These are phyloP conservation scores for Globisporangium spiculum DNA, from an alignment of 352 stramenopile species.

Conservation along the genomic window DNA sequence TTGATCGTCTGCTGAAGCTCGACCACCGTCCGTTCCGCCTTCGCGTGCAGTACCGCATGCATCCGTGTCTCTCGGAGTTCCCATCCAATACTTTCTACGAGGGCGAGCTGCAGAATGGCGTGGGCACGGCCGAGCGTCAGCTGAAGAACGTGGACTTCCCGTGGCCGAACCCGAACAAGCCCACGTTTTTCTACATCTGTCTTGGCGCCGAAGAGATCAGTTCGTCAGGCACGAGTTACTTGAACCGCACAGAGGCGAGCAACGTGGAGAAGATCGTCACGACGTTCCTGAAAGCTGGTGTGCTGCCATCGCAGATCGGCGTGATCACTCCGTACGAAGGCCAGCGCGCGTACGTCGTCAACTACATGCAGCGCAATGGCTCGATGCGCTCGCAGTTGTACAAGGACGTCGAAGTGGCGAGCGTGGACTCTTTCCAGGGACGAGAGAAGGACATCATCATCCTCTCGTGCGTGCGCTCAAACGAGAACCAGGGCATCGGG, in stretches of 20 bases:
- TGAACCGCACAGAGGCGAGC: conserved; percentile 98
- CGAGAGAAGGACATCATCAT: conserved; percentile 99
- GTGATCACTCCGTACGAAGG: conserved; percentile 98
- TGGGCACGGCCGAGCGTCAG: conserved; percentile 93
- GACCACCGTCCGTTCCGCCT: conserved; percentile 96
- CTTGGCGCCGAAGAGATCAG: conserved; percentile 98
- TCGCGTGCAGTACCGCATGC: conserved; percentile 99
- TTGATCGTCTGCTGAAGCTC: conserved; percentile 96
- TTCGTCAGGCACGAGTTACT: conserved; percentile 96
- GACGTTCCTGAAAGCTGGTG: conserved; percentile 92
- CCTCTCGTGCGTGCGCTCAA: conserved; percentile 98
- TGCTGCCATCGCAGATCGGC: conserved; percentile 91
- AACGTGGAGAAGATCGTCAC: conserved; percentile 99
- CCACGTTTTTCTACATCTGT: conserved; percentile 98
- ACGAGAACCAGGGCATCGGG: conserved; percentile 98
- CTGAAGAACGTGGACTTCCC: conserved; percentile 91
- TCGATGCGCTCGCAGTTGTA: conserved; percentile 93
- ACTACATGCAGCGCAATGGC: conserved; percentile 97
- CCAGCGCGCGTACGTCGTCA: conserved; percentile 98
- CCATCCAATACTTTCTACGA: conserved; percentile 99
- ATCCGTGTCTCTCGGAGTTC: conserved; percentile 98
- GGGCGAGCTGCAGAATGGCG: conserved; percentile 98
- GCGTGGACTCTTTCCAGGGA: conserved; percentile 99
- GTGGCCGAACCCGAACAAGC: conserved; percentile 96
- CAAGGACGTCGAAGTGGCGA: conserved; percentile 98